Evolutionary conservation across 1,284 basidiomycete genomes (phyloP).

Genomic region (Agaricales sp.): DNA sequence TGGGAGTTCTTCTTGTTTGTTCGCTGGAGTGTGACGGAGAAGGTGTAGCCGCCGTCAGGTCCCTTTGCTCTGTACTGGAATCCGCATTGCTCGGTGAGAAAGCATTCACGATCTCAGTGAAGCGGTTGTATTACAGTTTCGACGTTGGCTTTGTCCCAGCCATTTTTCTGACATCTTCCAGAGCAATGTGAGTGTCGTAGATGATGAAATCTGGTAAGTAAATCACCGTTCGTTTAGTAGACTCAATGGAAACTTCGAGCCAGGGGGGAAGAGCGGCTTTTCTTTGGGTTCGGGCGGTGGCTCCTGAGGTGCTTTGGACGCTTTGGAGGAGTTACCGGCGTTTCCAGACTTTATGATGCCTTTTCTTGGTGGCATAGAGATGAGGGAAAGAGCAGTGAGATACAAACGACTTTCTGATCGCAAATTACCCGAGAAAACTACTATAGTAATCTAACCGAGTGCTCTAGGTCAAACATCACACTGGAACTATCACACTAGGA

Average conservation of each 20-base stretch:
- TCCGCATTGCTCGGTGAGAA: not conserved
- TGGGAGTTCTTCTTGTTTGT: slow-evolving; percentile 63
- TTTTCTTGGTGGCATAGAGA: slow-evolving; percentile 62
- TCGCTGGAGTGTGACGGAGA: slow-evolving; percentile 44
- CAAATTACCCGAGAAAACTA: too few species aligned
- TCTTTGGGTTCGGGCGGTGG: slow-evolving; percentile 20
- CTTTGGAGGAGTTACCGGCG: slow-evolving; percentile 73
- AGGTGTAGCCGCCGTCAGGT: slow-evolving; percentile 40
- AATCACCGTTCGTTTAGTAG: slow-evolving; percentile 65
- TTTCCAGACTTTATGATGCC: slow-evolving; percentile 81
- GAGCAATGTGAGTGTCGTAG: not conserved
- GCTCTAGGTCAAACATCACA: too few species aligned
- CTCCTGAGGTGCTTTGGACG: slow-evolving; percentile 20
- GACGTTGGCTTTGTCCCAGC: slow-evolving; percentile 74
- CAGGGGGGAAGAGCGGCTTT: slow-evolving; percentile 65
- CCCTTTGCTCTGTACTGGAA: slow-evolving; percentile 29
- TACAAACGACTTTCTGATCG: too few species aligned
- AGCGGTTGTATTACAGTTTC: slow-evolving; percentile 48
- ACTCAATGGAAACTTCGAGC: slow-evolving; percentile 73
- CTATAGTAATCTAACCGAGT: too few species aligned
- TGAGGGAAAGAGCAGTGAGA: not conserved
- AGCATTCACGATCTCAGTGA: not conserved
- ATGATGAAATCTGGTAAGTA: not conserved
- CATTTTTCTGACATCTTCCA: slow-evolving; percentile 71
- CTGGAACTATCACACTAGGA: too few species aligned